Conservation (phyloP, 176 grass and related monocot genomes). For the Oryza punctata region DNA sequence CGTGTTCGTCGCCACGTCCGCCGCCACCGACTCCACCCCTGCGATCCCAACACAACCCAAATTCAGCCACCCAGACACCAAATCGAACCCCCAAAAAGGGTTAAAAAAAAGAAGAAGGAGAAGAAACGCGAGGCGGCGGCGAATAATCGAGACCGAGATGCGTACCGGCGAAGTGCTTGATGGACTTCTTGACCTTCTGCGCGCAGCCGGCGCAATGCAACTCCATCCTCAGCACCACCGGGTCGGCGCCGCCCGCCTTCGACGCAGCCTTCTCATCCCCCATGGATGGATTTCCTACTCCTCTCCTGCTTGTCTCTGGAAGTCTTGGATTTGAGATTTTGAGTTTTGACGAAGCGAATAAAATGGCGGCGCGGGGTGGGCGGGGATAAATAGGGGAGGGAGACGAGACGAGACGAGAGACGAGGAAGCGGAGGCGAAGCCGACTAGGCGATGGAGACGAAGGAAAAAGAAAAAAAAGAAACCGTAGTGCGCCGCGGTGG, state of each 20-base stretch:
- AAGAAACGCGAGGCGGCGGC: too few relatives aligned
- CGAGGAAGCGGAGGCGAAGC: neutral
- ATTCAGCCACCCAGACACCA: neutral
- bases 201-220: slow-evolving; percentile 89
- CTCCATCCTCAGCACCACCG: slow-evolving; percentile 53
- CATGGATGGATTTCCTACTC: slow-evolving; percentile 10
- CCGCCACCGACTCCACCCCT: slow-evolving; percentile 48
- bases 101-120: too few relatives aligned
- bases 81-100: neutral
- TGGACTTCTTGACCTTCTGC: slow-evolving; percentile 58
- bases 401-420: neutral
- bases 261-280: slow-evolving; percentile 17
- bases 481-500: neutral
- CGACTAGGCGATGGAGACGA: neutral
- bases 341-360: slow-evolving; percentile 23
- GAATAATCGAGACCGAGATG: neutral
- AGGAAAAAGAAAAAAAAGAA: neutral
- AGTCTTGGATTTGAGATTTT: neutral
- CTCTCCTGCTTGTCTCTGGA: neutral
- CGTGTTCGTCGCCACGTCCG: slow-evolving; percentile 47
- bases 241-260: neutral
- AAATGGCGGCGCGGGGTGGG: neutral
- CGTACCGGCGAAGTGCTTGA: slow-evolving; percentile 51
- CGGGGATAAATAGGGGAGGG: slow-evolving; percentile 34
- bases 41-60: neutral